Percentiles rank a stretch among this genome's conserved stretches.
phyloP scores from a whole-genome alignment of 805 yeast species.

The Tetrapisispora phaffii region DNA sequence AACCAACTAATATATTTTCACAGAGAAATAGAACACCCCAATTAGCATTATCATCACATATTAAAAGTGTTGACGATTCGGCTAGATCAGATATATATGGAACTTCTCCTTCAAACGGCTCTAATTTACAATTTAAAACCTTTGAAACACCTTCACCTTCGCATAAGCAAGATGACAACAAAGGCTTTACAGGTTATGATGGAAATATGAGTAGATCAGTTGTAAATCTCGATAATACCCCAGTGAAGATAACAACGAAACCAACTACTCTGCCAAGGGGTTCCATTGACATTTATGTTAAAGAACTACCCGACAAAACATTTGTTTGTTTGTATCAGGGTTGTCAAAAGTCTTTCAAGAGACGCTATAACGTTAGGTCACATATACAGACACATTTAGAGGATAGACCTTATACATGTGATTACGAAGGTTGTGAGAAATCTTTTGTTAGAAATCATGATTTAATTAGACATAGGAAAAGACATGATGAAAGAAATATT shows the following conservation, averaged over 20 bases:
- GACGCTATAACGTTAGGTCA: slow-evolving; percentile 86
- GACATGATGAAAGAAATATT: slow-evolving; percentile 65
- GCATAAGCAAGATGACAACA: slow-evolving; percentile 11
- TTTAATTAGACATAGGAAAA: slow-evolving; percentile 77
- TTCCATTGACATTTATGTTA: slow-evolving; percentile 71
- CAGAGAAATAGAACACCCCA: slow-evolving; percentile 10
- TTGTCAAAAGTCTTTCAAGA: slow-evolving; percentile 75
- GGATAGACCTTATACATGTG: slow-evolving; percentile 86
- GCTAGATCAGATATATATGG: neutral
- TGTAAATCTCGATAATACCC: slow-evolving; percentile 9
- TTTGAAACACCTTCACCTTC: slow-evolving; percentile 39
- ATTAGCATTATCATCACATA: slow-evolving; percentile 7
- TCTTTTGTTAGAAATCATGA: slow-evolving; percentile 95
- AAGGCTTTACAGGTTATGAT: neutral
- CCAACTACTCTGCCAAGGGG: slow-evolving; percentile 68
- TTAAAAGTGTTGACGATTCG: no score
- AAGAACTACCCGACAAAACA: slow-evolving; percentile 67
- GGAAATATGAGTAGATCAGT: neutral
- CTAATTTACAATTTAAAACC: slow-evolving; percentile 18
- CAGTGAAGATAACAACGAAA: slow-evolving; percentile 22
- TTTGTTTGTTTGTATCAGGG: slow-evolving; percentile 66
- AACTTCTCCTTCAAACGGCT: neutral
- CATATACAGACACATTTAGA: slow-evolving; percentile 95
- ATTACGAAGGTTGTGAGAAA: slow-evolving; percentile 52
- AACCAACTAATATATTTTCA: slow-evolving; percentile 7